These are phyloP conservation scores for Davidsoniella eucalypti DNA, from an alignment of 2,329 filamentous ascomycete genomes.

Conservation along the genomic window DNA sequence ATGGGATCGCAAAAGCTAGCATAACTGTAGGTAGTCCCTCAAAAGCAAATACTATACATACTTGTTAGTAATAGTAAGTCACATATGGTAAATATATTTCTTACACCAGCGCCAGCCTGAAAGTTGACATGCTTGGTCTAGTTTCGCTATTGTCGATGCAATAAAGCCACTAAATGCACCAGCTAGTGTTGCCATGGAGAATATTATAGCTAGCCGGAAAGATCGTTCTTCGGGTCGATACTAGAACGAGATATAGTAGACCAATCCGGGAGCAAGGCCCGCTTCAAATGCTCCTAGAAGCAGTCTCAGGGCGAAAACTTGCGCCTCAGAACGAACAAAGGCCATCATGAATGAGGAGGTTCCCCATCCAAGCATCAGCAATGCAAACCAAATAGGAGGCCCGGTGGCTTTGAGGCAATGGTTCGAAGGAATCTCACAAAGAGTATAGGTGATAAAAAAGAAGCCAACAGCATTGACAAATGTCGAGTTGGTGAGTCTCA, in stretches of 20 bases:
- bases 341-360: slow-evolving; percentile 51
- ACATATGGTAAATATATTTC: slow-evolving; percentile 20
- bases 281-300: slow-evolving; percentile 55
- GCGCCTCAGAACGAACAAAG: slow-evolving; percentile 41
- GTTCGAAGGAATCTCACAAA: slow-evolving; percentile 51
- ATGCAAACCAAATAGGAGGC: slow-evolving; percentile 47
- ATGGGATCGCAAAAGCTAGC: slow-evolving; percentile 44
- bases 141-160: slow-evolving; percentile 55
- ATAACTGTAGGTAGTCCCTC: slow-evolving; percentile 50
- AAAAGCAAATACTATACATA: slow-evolving; percentile 32
- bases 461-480: slow-evolving; percentile 44
- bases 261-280: slow-evolving; percentile 51
- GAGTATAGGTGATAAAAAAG: slow-evolving; percentile 41
- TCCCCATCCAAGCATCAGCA: slow-evolving; percentile 52
- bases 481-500: slow-evolving; percentile 42
- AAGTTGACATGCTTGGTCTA: slow-evolving; percentile 45
- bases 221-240: slow-evolving; percentile 56
- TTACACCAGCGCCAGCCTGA: slow-evolving; percentile 51
- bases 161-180: slow-evolving; percentile 59
- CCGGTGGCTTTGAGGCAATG: slow-evolving; percentile 47
- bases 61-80: not conserved
- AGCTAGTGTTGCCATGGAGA: slow-evolving; percentile 51
- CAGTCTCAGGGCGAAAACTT: slow-evolving; percentile 50
- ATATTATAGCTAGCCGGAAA: slow-evolving; percentile 51
- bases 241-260: slow-evolving; percentile 57